Evolutionary conservation across 768 basidiomycete genomes (phyloP).

Genomic region (Dentipellis fragilis): DNA sequence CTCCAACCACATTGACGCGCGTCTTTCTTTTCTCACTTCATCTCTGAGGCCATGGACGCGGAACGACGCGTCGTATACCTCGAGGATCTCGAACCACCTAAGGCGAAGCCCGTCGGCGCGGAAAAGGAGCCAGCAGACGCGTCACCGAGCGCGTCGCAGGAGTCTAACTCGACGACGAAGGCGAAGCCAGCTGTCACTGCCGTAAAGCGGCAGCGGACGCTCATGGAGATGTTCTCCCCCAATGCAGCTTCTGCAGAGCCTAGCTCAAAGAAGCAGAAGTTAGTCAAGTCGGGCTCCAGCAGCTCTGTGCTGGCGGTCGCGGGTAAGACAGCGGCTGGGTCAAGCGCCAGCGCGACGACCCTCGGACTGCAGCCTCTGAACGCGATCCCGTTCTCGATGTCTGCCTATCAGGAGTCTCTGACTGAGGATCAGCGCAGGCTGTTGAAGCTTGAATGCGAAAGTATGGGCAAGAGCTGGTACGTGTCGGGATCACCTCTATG

Average conservation of each 20-base stretch:
- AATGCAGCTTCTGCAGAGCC: slow-evolving; percentile 21
- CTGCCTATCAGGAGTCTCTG: slow-evolving; percentile 40
- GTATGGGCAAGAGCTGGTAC: slow-evolving; percentile 67
- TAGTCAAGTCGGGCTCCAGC: slow-evolving; percentile 10
- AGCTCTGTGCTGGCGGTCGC: slow-evolving; percentile 3
- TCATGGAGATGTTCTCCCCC: slow-evolving; percentile 52
- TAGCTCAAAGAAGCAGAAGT: slow-evolving; percentile 39
- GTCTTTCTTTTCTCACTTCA: not conserved
- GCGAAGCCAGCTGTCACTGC: not conserved
- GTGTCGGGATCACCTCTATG: not conserved
- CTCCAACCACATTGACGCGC: not conserved
- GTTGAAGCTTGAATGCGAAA: slow-evolving; percentile 58
- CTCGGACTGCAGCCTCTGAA: slow-evolving; percentile 32
- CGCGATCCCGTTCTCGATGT: slow-evolving; percentile 58
- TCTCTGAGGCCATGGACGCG: slow-evolving; percentile 5
- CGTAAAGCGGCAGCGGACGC: slow-evolving; percentile 50
- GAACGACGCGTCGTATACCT: slow-evolving; percentile 20
- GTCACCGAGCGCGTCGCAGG: slow-evolving; percentile 1
- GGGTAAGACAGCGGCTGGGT: not conserved
- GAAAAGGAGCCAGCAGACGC: slow-evolving; percentile 4
- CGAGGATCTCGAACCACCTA: slow-evolving; percentile 21
- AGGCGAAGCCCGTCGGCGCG: not conserved
- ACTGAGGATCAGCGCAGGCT: slow-evolving; percentile 47
- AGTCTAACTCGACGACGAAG: slow-evolving; percentile 4
- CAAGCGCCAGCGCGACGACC: not conserved